A percentile compares a stretch with the other conserved stretches of the same genome.
Conservation (phyloP, 176 grass and related monocot species). For the Otatea glauca region DNA sequence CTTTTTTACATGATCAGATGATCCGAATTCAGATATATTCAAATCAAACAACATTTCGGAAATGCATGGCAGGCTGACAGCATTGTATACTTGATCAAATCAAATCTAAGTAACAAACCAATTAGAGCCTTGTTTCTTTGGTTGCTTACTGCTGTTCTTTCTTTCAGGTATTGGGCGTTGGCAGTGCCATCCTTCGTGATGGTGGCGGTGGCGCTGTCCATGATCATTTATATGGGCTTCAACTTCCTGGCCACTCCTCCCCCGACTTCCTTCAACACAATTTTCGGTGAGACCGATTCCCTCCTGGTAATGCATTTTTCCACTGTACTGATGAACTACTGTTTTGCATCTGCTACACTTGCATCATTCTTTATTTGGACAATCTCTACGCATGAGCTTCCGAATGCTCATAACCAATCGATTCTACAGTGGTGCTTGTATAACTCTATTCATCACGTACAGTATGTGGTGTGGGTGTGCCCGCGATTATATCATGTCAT, state of each 20-base stretch:
- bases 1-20: no score
- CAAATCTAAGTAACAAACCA: background rate
- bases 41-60: background rate
- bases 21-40: no score
- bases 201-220: slow-evolving; percentile 48
- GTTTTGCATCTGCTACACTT: no score
- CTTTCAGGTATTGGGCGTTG: slow-evolving; percentile 64
- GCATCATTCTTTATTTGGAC: no score
- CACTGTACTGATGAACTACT: no score
- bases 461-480: background rate
- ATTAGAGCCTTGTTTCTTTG: background rate
- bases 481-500: background rate
- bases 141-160: background rate
- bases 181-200: slow-evolving; percentile 60
- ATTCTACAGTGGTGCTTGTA: no score
- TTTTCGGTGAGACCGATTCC: slow-evolving; percentile 57
- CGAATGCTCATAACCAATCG: no score
- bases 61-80: background rate
- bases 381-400: no score
- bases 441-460: background rate
- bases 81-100: background rate
- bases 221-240: slow-evolving; percentile 60
- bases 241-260: slow-evolving; percentile 67
- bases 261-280: slow-evolving; percentile 54
- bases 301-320: background rate